phyloP scores from a whole-genome alignment of 176 grass and related monocot species.

The Alloteropsis semialata region DNA sequence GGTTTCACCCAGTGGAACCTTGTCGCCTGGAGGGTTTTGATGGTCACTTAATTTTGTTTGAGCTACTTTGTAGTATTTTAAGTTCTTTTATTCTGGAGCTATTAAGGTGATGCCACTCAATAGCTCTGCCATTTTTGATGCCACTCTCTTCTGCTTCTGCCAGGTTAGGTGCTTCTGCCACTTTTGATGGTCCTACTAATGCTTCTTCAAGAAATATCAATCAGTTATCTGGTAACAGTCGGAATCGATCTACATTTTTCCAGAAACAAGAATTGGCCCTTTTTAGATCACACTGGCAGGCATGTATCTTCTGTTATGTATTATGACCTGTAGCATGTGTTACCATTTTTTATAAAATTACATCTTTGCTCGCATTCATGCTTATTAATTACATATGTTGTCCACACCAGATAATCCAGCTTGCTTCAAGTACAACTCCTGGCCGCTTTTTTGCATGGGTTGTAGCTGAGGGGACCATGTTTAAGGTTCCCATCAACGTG shows the following conservation, averaged over 20 bases:
- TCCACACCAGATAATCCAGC: constrained; percentile 82
- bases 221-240: constrained; percentile 41
- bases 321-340: constrained; percentile 3
- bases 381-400: constrained; percentile 29
- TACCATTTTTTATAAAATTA: neutral
- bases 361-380: neutral
- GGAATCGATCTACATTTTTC: constrained; percentile 60
- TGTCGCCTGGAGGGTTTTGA: neutral
- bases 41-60: neutral
- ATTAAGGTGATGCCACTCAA: constrained; percentile 19
- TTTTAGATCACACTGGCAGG: constrained; percentile 92
- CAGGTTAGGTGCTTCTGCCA: constrained; percentile 57
- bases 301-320: constrained; percentile 22
- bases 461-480: constrained; percentile 84
- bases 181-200: constrained; percentile 36
- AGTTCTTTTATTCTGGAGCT: constrained; percentile 16
- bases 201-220: constrained; percentile 36
- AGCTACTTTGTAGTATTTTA: neutral
- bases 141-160: constrained; percentile 35
- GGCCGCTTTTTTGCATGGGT: constrained; percentile 87
- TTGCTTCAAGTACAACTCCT: constrained; percentile 58
- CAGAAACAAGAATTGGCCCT: constrained; percentile 83
- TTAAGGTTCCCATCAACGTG: constrained; percentile 79
- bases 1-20: neutral
- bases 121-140: constrained; percentile 32